Evolutionary conservation across 768 basidiomycete genomes (phyloP).

Genomic region (Fistulinella prunicolor): DNA sequence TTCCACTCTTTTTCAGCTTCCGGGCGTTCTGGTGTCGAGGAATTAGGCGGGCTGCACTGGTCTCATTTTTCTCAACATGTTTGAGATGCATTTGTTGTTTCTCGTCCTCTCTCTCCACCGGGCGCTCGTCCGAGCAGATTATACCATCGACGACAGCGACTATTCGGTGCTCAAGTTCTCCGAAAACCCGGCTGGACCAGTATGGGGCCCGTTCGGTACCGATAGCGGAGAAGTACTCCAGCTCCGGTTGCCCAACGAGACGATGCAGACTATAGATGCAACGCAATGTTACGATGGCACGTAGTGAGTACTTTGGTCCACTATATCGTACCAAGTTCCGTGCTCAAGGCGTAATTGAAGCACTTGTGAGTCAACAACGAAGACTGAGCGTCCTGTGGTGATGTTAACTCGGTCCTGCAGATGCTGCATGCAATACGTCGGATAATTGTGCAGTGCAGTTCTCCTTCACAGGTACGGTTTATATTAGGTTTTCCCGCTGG

Average conservation of each 20-base stretch:
- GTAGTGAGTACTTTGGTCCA: constrained; percentile 22
- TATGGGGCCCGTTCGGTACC: constrained; percentile 27
- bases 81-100: background rate
- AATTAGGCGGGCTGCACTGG: background rate
- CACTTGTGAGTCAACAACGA: constrained; percentile 19
- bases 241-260: constrained; percentile 26
- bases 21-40: background rate
- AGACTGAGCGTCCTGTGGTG: background rate
- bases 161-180: constrained; percentile 25
- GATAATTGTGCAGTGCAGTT: constrained; percentile 26
- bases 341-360: constrained; percentile 11
- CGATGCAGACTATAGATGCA: constrained; percentile 21
- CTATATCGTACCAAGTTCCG: background rate
- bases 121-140: constrained; percentile 19
- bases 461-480: constrained; percentile 21
- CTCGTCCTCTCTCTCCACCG: constrained; percentile 1
- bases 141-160: constrained; percentile 28
- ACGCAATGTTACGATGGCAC: constrained; percentile 25
- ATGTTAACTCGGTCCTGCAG: constrained; percentile 6
- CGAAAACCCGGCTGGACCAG: constrained; percentile 26
- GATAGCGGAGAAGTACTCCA: constrained; percentile 18
- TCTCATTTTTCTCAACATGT: constrained; percentile 8
- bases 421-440: constrained; percentile 21
- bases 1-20: constrained; percentile 6
- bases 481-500: background rate